Conservation (phyloP, 441 rosid species). For the Brassica balearica region DNA sequence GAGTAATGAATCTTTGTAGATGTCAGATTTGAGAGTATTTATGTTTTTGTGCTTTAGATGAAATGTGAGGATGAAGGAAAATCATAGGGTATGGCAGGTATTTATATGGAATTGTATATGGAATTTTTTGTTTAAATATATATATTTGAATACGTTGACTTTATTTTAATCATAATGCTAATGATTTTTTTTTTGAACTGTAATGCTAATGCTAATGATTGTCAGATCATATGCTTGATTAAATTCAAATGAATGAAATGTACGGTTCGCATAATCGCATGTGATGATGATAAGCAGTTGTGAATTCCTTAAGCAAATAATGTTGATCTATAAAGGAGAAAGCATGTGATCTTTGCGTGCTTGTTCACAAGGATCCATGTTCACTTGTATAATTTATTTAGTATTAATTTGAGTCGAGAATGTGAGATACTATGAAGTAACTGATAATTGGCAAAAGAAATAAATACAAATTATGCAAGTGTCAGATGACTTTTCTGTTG, state of each 20-base stretch:
- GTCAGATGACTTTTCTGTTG: constrained; percentile 24
- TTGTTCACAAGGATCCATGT: constrained; percentile 24
- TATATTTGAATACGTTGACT: constrained; percentile 34
- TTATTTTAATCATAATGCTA: constrained; percentile 21
- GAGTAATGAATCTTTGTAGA: constrained; percentile 37
- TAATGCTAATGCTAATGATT: constrained; percentile 30
- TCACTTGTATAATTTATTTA: constrained; percentile 16
- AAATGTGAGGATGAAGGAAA: constrained; percentile 37
- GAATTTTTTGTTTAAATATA: background rate
- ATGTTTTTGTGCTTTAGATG: constrained; percentile 33
- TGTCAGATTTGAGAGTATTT: constrained; percentile 29
- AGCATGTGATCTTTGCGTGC: constrained; percentile 31
- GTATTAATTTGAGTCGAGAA: background rate
- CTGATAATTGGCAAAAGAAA: constrained; percentile 3
- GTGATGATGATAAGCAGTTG: constrained; percentile 42
- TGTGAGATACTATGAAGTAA: background rate
- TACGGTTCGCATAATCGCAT: constrained; percentile 43
- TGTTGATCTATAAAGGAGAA: constrained; percentile 23
- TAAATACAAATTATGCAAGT: background rate
- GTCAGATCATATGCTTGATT: constrained; percentile 20
- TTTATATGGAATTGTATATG: constrained; percentile 27
- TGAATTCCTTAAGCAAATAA: constrained; percentile 34
- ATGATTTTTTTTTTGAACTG: background rate
- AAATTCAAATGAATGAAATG: constrained; percentile 38
- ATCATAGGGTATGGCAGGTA: constrained; percentile 38